These are phyloP conservation scores for Alternaria panax DNA, from an alignment of 2,329 filamentous ascomycete genomes.

Conservation along the genomic window DNA sequence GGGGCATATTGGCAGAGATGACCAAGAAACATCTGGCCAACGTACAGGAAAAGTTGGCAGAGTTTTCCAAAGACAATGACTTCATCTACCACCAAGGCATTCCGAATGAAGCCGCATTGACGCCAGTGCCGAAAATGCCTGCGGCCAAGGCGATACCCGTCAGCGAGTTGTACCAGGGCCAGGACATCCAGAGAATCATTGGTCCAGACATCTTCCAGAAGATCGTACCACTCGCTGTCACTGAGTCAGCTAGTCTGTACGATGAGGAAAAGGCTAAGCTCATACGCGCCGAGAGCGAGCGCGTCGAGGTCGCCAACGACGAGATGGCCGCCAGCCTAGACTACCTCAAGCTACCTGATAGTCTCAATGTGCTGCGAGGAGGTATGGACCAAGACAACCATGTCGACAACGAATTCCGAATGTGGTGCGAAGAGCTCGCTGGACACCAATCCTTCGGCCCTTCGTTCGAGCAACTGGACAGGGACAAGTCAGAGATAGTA, in stretches of 20 bases:
- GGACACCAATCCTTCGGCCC: conserved; percentile 80
- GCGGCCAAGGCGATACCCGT: conserved; percentile 97
- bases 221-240: conserved; percentile 94
- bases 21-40: conserved; percentile 81
- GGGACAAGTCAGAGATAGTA: conserved; percentile 78
- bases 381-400: conserved; percentile 88
- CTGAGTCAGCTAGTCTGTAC: conserved; percentile 94
- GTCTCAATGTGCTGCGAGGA: conserved; percentile 89
- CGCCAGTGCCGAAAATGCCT: conserved; percentile 85
- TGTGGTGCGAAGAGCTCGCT: conserved; percentile 92
- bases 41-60: conserved; percentile 80
- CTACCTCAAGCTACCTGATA: conserved; percentile 87
- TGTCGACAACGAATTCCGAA: conserved; percentile 89
- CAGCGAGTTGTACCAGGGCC: conserved; percentile 93
- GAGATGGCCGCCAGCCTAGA: conserved; percentile 97
- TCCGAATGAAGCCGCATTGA: conserved; percentile 81
- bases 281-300: conserved; percentile 89
- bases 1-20: conserved; percentile 75
- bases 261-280: conserved; percentile 98
- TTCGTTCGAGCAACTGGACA: conserved; percentile 80
- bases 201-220: conserved; percentile 97
- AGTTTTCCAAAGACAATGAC: conserved; percentile 90
- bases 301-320: conserved; percentile 88
- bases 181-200: conserved; percentile 96
- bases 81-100: conserved; percentile 97